Conservation (phyloP, 2,329 filamentous ascomycete genomes). For the Microdochium nivale region DNA sequence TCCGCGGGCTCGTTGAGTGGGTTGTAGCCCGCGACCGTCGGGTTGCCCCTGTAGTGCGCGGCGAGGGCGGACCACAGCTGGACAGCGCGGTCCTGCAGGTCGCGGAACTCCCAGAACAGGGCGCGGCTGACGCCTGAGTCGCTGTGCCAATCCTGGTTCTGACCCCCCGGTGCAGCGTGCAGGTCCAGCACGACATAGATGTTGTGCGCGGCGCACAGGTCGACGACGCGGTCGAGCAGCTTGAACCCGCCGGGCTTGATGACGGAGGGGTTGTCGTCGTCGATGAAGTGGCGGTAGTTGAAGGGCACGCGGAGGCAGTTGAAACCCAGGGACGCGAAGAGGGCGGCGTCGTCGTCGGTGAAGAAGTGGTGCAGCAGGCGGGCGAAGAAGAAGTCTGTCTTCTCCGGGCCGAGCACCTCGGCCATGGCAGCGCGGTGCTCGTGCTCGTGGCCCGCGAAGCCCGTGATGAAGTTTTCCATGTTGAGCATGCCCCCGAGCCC, state of each 20-base stretch:
- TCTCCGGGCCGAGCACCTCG: constrained; percentile 41
- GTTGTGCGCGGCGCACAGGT: constrained; percentile 27
- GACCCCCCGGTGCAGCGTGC: constrained; percentile 30
- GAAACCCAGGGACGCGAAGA: constrained; percentile 42
- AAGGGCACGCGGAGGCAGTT: constrained; percentile 52
- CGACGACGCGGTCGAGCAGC: constrained; percentile 34
- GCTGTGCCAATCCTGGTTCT: constrained; percentile 34
- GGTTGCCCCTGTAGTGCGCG: constrained; percentile 26
- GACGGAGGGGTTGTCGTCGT: constrained; percentile 35
- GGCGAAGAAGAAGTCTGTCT: constrained; percentile 49
- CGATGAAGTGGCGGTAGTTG: constrained; percentile 46
- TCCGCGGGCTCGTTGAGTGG: constrained; percentile 13
- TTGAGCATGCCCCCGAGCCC: constrained; percentile 22
- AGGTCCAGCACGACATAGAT: constrained; percentile 32
- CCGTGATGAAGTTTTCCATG: constrained; percentile 52
- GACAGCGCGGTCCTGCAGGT: constrained; percentile 30
- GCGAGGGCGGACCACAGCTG: constrained; percentile 30
- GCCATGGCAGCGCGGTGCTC: constrained; percentile 42
- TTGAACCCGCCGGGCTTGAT: constrained; percentile 36
- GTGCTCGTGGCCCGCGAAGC: constrained; percentile 45
- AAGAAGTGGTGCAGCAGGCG: constrained; percentile 47
- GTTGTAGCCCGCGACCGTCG: constrained; percentile 31
- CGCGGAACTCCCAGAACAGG: constrained; percentile 32
- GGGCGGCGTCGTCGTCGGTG: constrained; percentile 42
- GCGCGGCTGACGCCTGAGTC: constrained; percentile 24